Evolutionary conservation across 2,329 filamentous ascomycete species (phyloP), one percentile per base, ranked within the genome.

Genomic region (Salinomyces thailandicus): DNA sequence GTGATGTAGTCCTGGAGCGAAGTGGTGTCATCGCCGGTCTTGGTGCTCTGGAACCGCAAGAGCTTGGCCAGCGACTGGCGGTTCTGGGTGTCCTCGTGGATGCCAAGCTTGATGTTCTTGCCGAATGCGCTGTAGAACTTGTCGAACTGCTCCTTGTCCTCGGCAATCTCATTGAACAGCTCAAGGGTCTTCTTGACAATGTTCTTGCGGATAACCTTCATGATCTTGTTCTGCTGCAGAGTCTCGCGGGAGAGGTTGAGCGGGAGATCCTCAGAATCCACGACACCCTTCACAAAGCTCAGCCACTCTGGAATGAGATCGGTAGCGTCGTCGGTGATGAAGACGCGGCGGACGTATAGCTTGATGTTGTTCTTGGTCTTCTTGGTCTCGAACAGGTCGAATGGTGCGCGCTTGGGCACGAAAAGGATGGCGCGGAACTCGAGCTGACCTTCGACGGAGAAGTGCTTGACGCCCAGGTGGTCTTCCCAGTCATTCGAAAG

Each of bases 361-460:
- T 98, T 98, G 79, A 98, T 96, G 83, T 98, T 98, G 84, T 96
- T 98, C 86, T 98, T 98, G 63, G 89, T 95, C 83, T 95, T 94
- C 85, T 98, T 98, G 64, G 89, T 95, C 83, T 98, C 91, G 67
- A 98, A 98, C 47, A 98, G 84, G 62, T 98, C 91, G 68, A 98
- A 98, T 58, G 91, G 91, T 67, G 91, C 91, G 60, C 91, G 89
- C 85, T 98, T 96, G 64, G 91, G 91, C 38, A 98, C 89, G 75
- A 93, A 98, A 64, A 98, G 86, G 68, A 98, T 94, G 52, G 91
- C 91, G 52, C 89, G 89, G 86, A 98, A 98, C 73, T 98, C 91
- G 53, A 98, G 87, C 75, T 96, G 91, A 80, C 91, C 91, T 76
- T 98, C 91, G 50, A 98, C 91, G 48, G 91, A 98, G 82, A 98